These are phyloP conservation scores for Alternaria atra DNA, from an alignment of 2,329 filamentous ascomycete species.

Conservation along the genomic window DNA sequence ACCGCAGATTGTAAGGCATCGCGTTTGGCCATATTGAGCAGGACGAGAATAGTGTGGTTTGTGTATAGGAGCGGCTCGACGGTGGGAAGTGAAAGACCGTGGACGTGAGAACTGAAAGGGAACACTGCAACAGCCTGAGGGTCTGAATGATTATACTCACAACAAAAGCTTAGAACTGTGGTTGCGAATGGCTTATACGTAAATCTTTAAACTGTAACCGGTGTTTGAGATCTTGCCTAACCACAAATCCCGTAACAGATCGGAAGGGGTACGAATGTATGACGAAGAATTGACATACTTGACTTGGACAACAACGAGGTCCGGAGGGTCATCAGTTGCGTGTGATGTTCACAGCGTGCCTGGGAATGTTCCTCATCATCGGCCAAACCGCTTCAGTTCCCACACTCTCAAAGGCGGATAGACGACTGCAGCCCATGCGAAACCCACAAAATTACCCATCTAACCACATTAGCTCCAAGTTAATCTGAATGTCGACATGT, in stretches of 20 bases:
- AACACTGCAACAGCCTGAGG: too few species aligned
- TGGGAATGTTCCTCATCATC: slow-evolving; percentile 43
- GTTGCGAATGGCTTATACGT: not conserved
- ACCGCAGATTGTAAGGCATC: too few species aligned
- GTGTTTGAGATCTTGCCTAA: not conserved
- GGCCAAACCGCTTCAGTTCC: slow-evolving; percentile 61
- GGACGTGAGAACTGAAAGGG: too few species aligned
- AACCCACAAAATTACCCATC: slow-evolving; percentile 69
- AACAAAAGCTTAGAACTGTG: not conserved
- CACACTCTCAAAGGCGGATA: slow-evolving; percentile 64
- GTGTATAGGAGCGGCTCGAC: too few species aligned
- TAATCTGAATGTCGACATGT: not conserved
- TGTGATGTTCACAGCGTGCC: not conserved
- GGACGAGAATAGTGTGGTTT: too few species aligned
- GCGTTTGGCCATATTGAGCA: too few species aligned
- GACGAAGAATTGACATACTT: not conserved
- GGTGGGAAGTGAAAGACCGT: too few species aligned
- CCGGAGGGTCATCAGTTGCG: not conserved
- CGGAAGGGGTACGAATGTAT: not conserved
- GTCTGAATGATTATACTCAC: not conserved
- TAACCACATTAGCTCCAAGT: slow-evolving; percentile 21
- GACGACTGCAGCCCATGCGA: slow-evolving; percentile 66
- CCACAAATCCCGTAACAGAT: not conserved
- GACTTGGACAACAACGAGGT: not conserved
- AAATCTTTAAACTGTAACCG: not conserved